These are phyloP conservation scores for Phyllosticta paracitricarpa DNA, from an alignment of 2,329 filamentous ascomycete genomes.

Conservation along the genomic window DNA sequence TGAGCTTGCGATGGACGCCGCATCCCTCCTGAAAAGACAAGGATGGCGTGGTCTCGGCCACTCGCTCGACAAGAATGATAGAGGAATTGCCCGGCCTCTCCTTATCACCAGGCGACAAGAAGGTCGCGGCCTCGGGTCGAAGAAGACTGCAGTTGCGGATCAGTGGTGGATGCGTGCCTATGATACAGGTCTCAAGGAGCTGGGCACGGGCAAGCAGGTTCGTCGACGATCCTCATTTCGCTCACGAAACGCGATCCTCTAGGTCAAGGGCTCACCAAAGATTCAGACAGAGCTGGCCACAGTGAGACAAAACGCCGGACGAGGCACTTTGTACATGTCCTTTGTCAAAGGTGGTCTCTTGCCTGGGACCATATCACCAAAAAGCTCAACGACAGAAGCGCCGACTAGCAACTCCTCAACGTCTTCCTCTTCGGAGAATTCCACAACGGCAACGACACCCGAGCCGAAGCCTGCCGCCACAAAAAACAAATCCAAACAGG, in stretches of 20 bases:
- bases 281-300: slow-evolving; percentile 46
- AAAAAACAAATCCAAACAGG: slow-evolving; percentile 21
- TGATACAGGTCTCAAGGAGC: slow-evolving; percentile 75
- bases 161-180: slow-evolving; percentile 98
- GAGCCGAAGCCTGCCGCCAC: not conserved
- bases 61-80: slow-evolving; percentile 66
- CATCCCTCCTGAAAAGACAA: slow-evolving; percentile 71
- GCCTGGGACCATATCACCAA: slow-evolving; percentile 52
- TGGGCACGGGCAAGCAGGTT: slow-evolving; percentile 51
- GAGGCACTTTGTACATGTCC: slow-evolving; percentile 61
- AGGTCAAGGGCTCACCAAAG: not conserved
- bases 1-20: slow-evolving; percentile 60
- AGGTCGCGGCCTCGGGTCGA: slow-evolving; percentile 70
- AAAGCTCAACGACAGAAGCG: not conserved
- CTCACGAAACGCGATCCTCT: not conserved
- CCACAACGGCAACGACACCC: slow-evolving; percentile 8
- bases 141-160: slow-evolving; percentile 54
- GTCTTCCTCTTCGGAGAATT: slow-evolving; percentile 14
- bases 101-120: slow-evolving; percentile 76
- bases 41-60: slow-evolving; percentile 88
- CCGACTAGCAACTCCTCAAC: not conserved
- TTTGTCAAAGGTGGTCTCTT: slow-evolving; percentile 78
- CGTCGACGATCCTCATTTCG: slow-evolving; percentile 15
- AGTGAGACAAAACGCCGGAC: slow-evolving; percentile 37
- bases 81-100: slow-evolving; percentile 73